A percentile compares a stretch with the other conserved stretches of the same genome.
These are phyloP conservation scores for Hyaloscypha finlandica DNA, from an alignment of 495 filamentous ascomycete species.

Conservation along the genomic window DNA sequence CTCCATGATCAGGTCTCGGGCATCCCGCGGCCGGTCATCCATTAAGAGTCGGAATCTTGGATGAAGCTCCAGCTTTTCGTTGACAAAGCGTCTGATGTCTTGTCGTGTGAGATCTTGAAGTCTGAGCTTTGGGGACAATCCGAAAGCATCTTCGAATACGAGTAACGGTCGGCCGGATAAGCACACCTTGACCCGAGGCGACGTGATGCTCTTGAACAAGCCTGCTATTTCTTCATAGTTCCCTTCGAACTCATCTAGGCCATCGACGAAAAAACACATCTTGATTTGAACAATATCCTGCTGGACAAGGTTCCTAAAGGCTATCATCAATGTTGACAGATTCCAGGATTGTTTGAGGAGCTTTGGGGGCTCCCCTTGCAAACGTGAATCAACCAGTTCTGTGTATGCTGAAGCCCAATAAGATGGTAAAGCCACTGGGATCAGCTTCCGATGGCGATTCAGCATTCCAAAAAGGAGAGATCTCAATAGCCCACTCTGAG, in stretches of 20 bases:
- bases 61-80: slow-evolving; percentile 6
- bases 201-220: slow-evolving; percentile 12
- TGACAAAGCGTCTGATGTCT: slow-evolving; percentile 15
- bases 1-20: neutral
- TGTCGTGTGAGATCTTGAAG: slow-evolving; percentile 13
- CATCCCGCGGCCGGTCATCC: neutral
- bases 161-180: slow-evolving; percentile 37
- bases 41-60: neutral
- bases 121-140: neutral
- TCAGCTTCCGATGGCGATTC: too few relatives aligned
- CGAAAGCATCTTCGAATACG: slow-evolving; percentile 29
- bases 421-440: too few relatives aligned
- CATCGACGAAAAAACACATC: neutral
- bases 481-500: too few relatives aligned
- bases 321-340: too few relatives aligned
- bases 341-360: too few relatives aligned
- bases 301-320: too few relatives aligned
- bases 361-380: too few relatives aligned
- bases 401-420: too few relatives aligned
- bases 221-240: slow-evolving; percentile 30
- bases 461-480: too few relatives aligned
- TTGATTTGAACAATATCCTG: too few relatives aligned
- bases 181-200: slow-evolving; percentile 35
- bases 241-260: too few relatives aligned
- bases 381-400: too few relatives aligned